Conservation (phyloP, 2,329 filamentous ascomycete genomes). For the Phaeosphaeria sp. region DNA sequence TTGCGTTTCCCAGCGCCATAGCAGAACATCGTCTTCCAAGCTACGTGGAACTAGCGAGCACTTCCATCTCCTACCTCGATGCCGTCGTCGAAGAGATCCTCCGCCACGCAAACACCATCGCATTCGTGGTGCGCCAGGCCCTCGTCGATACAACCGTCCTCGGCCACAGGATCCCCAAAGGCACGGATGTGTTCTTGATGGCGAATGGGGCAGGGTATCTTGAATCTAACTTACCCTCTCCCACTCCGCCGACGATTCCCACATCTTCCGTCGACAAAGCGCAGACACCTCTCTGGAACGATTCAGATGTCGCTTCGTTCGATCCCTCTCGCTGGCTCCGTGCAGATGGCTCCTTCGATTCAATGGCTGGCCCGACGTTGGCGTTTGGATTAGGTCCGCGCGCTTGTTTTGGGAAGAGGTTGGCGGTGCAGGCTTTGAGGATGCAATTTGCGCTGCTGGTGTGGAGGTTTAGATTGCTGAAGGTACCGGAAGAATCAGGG, state of each 20-base stretch:
- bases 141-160: constrained; percentile 1
- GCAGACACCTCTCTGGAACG: neutral
- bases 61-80: constrained; percentile 6
- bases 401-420: constrained; percentile 7
- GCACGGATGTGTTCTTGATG: constrained; percentile 9
- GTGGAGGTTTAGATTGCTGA: constrained; percentile 4
- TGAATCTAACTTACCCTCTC: constrained; percentile 1
- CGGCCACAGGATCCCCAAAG: neutral
- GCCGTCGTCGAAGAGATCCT: constrained; percentile 7
- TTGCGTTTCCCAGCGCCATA: neutral
- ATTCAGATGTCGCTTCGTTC: neutral
- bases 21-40: neutral
- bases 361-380: constrained; percentile 6
- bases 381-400: constrained; percentile 6
- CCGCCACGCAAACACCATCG: constrained; percentile 6
- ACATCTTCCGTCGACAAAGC: neutral
- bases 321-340: constrained; percentile 5
- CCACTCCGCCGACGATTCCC: neutral
- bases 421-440: constrained; percentile 9
- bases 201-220: constrained; percentile 7
- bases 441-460: constrained; percentile 7
- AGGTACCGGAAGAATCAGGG: neutral
- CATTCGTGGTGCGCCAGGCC: constrained; percentile 2
- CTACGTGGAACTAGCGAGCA: constrained; percentile 1
- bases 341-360: constrained; percentile 2